Evolutionary conservation across 2,329 filamentous ascomycete species (phyloP).

Genomic region (Phialophora chinensis): DNA sequence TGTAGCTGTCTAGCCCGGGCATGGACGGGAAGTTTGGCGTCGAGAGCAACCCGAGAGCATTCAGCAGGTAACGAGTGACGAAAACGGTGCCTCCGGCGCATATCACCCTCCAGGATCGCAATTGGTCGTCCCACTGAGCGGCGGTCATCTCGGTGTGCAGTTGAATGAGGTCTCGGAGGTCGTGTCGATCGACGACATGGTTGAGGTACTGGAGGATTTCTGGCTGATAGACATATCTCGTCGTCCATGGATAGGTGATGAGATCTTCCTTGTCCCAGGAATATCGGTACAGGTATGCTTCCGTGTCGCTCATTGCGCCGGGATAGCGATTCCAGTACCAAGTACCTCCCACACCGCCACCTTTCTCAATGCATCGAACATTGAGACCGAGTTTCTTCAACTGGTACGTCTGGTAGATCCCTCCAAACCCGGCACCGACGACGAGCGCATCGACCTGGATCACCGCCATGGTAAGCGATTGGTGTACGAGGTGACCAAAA

Average conservation of each 20-base stretch:
- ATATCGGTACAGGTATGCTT: conserved; percentile 55
- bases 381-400: conserved; percentile 58
- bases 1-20: conserved; percentile 63
- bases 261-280: conserved; percentile 53
- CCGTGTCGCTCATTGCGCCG: conserved; percentile 50
- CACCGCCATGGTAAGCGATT: no score
- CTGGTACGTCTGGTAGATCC: conserved; percentile 59
- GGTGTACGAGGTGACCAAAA: no score
- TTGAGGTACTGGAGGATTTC: conserved; percentile 56
- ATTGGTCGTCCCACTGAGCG: conserved; percentile 47
- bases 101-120: conserved; percentile 52
- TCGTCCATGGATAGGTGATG: conserved; percentile 40
- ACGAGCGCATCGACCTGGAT: conserved; percentile 29
- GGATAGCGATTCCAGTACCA: conserved; percentile 49
- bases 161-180: conserved; percentile 51
- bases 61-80: conserved; percentile 52
- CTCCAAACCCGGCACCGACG: conserved; percentile 45
- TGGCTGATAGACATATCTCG: conserved; percentile 44
- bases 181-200: conserved; percentile 52
- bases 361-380: conserved; percentile 59
- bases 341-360: conserved; percentile 48
- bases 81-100: conserved; percentile 45
- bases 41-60: conserved; percentile 58
- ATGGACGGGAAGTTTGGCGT: conserved; percentile 66
- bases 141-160: conserved; percentile 53